Percentiles rank a stretch among this genome's conserved stretches.
Evolutionary conservation across 352 stramenopile genomes (phyloP).

Genomic region (Pythium scleroteichum): DNA sequence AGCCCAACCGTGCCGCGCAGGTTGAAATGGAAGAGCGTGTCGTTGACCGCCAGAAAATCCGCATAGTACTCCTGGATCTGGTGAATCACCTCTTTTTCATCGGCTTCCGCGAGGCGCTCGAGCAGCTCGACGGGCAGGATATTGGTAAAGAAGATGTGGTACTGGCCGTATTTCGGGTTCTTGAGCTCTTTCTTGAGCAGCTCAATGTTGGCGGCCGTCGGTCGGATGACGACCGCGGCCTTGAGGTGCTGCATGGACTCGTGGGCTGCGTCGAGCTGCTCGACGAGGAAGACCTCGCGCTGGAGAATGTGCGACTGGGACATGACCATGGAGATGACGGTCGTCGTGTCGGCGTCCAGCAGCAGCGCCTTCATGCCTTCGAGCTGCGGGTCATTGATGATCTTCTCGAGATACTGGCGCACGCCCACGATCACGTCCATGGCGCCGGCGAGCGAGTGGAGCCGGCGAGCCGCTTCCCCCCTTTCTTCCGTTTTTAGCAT

Average conservation of each 20-base stretch:
- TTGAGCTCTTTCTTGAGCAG: conserved; percentile 92
- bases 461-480: neutral
- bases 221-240: conserved; percentile 93
- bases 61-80: conserved; percentile 99
- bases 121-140: conserved; percentile 94
- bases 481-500: conserved; percentile 32
- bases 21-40: conserved; percentile 97
- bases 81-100: conserved; percentile 93
- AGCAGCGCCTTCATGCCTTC: conserved; percentile 97
- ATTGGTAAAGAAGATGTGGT: conserved; percentile 99
- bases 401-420: conserved; percentile 78
- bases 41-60: conserved; percentile 98
- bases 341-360: conserved; percentile 94
- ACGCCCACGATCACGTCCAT: conserved; percentile 81
- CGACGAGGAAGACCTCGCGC: conserved; percentile 96
- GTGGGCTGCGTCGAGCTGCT: conserved; percentile 84
- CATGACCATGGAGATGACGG: conserved; percentile 95
- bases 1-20: conserved; percentile 65
- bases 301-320: conserved; percentile 96
- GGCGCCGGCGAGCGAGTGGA: conserved; percentile 7
- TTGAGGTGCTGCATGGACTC: conserved; percentile 94
- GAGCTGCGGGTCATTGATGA: conserved; percentile 79
- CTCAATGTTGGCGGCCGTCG: conserved; percentile 92
- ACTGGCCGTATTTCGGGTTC: conserved; percentile 95
- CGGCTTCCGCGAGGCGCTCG: conserved; percentile 94